These are phyloP conservation scores for Astrothelium macrocarpum DNA, from an alignment of 495 filamentous ascomycete genomes.

Conservation along the genomic window DNA sequence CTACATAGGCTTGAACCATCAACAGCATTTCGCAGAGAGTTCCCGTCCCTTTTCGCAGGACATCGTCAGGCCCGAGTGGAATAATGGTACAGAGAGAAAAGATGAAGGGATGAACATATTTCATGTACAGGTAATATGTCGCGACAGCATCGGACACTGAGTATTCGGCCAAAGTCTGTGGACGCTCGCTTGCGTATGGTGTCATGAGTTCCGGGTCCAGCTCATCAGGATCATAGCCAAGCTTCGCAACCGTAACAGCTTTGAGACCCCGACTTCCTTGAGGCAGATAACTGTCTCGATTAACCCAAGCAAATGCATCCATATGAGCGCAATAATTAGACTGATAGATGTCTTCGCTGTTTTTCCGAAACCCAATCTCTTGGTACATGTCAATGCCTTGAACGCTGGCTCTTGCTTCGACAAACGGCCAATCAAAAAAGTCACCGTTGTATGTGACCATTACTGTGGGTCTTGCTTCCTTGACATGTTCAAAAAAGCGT, in stretches of 20 bases:
- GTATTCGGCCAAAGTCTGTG: conserved; percentile 91
- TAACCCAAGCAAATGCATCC: conserved; percentile 99
- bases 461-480: conserved; percentile 86
- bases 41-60: conserved; percentile 88
- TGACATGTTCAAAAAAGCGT: conserved; percentile 91
- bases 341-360: conserved; percentile 90
- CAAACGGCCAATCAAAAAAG: conserved; percentile 99
- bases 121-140: conserved; percentile 99
- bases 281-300: conserved; percentile 93
- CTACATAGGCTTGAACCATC: conserved; percentile 95
- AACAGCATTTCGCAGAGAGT: conserved; percentile 97
- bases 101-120: conserved; percentile 99
- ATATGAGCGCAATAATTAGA: conserved; percentile 93
- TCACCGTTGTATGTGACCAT: conserved; percentile 99
- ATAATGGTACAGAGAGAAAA: conserved; percentile 97
- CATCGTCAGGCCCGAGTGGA: conserved; percentile 85
- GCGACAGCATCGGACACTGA: conserved; percentile 98
- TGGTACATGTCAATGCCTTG: conserved; percentile 99
- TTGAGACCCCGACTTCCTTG: conserved; percentile 97
- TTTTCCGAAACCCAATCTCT: conserved; percentile 93
- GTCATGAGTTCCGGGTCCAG: conserved; percentile 98
- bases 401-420: conserved; percentile 83
- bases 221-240: conserved; percentile 97
- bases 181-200: conserved; percentile 73
- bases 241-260: conserved; percentile 92